These are phyloP conservation scores for Neoconidiobolus thromboides DNA, from an alignment of 371 early-diverging fungal genomes.

Conservation along the genomic window DNA sequence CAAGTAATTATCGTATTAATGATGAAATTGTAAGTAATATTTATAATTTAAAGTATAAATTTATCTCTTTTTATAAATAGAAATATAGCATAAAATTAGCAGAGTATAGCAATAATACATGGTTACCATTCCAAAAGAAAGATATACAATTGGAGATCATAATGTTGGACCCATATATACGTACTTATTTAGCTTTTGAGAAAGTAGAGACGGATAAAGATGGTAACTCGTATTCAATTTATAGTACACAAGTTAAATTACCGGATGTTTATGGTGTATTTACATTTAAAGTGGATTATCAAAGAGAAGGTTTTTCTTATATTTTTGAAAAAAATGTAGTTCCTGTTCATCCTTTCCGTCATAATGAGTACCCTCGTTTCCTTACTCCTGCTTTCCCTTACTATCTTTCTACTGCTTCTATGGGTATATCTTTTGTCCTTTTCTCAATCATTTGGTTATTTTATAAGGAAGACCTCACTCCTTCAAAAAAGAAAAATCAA, in stretches of 20 bases:
- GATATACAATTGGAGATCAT: slow-evolving; percentile 77
- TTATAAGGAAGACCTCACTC: neutral
- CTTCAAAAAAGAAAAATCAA: no score
- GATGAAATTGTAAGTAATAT: slow-evolving; percentile 57
- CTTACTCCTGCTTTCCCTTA: slow-evolving; percentile 81
- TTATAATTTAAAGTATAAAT: neutral
- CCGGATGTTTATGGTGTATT: slow-evolving; percentile 94
- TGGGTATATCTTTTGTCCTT: slow-evolving; percentile 66
- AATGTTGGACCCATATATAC: slow-evolving; percentile 94
- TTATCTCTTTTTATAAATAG: slow-evolving; percentile 15
- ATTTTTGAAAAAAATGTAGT: slow-evolving; percentile 54
- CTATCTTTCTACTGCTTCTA: slow-evolving; percentile 66
- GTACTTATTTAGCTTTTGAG: slow-evolving; percentile 42
- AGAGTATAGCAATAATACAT: slow-evolving; percentile 52
- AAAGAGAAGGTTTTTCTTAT: slow-evolving; percentile 56
- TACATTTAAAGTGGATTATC: slow-evolving; percentile 82
- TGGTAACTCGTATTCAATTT: slow-evolving; percentile 14
- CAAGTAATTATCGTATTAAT: slow-evolving; percentile 66
- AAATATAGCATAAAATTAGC: slow-evolving; percentile 56
- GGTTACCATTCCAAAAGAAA: slow-evolving; percentile 49
- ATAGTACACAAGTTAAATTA: slow-evolving; percentile 36
- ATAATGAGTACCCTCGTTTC: slow-evolving; percentile 89
- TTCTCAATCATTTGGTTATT: slow-evolving; percentile 63
- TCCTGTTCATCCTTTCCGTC: slow-evolving; percentile 73
- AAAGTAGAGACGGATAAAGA: slow-evolving; percentile 9